Base-by-base conservation (phyloP, 345 rosid species). In the Eucalyptus tenuipes region DNA sequence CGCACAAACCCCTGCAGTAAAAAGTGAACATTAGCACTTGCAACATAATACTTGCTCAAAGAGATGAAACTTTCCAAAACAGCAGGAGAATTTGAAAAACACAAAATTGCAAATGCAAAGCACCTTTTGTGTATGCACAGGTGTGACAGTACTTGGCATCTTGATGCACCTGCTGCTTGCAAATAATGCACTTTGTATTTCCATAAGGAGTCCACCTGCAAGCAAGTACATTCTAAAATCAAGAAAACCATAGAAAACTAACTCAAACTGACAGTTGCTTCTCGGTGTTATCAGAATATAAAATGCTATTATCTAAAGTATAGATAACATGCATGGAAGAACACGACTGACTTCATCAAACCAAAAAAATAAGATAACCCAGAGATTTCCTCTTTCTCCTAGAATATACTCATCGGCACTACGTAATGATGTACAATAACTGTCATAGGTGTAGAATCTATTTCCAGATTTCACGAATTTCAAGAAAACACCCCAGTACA, bases 111-210 rank as follows among this genome's bases (percentile, higher is more conserved):
- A 81, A 47, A 52, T 55, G 25, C 61, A 48, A 33, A 53, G 50
- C 88, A 97, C 99, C 99, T 98, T 98, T 98, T 52, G 95, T 92
- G 92, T 98, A 98, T 27, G 99, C 99, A 90, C 99, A 98, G 16
- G 99, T 95, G 92, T 98, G 99, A 92, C 99, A 98, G 84, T 98
- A 98, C 92, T 97, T 98, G 90, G 88, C 99, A 89, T 98, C 96
- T 92, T 98, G 99, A 90, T 98, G 99, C 25, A 95, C 99, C 89
- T 98, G 99, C 93, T 98, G 99, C 96, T 98, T 98, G 95, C 99
- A 98, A 79, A 98, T 96, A 82, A 93, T 92, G 95, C 99, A 98
- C 91, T 96, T 96, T 11, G 98, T 95, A 53, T 93, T 96, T 90
- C 99, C 97, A 81, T 93, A 94, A 68, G 99, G 99, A 85, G 96